Conservation (phyloP, 1,284 basidiomycete species). For the Trichosporon faecale region DNA sequence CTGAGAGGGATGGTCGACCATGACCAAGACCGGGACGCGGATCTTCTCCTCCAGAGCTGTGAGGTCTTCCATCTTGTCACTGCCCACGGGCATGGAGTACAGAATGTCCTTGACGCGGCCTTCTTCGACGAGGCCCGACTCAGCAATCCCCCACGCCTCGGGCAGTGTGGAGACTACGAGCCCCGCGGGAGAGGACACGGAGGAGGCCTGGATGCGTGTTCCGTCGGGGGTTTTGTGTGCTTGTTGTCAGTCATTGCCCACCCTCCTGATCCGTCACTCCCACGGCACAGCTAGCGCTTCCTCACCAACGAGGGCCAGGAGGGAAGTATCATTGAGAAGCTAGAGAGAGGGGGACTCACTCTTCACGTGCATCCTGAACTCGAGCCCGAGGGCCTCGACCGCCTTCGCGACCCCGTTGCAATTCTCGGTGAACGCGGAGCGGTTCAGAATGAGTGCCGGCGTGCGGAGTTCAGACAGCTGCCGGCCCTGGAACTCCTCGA, state of each 20-base stretch:
- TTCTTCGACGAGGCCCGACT: slow-evolving; percentile 58
- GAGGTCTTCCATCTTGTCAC: slow-evolving; percentile 71
- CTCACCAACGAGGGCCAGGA: too few species aligned
- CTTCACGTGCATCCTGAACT: slow-evolving; percentile 78
- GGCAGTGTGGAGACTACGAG: slow-evolving; percentile 44
- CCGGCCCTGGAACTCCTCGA: slow-evolving; percentile 62
- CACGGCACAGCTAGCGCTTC: too few species aligned
- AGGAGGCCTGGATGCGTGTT: slow-evolving; percentile 63
- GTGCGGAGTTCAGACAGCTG: slow-evolving; percentile 64
- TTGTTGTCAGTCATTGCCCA: slow-evolving; percentile 13
- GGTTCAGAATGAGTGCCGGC: slow-evolving; percentile 73
- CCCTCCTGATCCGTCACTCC: too few species aligned
- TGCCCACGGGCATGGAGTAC: slow-evolving; percentile 68
- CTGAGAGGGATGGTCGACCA: slow-evolving; percentile 74
- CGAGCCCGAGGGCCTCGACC: slow-evolving; percentile 63
- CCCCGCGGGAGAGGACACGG: slow-evolving; percentile 53
- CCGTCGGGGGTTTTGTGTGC: slow-evolving; percentile 68
- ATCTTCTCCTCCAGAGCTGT: slow-evolving; percentile 61
- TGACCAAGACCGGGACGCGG: slow-evolving; percentile 60
- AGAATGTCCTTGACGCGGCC: slow-evolving; percentile 71
- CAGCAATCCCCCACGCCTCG: slow-evolving; percentile 41
- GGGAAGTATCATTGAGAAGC: too few species aligned
- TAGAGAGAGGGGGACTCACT: slow-evolving; percentile 62
- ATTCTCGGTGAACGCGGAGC: slow-evolving; percentile 65
- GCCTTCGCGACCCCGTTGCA: slow-evolving; percentile 63